Conservation (phyloP, 2,329 filamentous ascomycete genomes). For the Hypomyces rosellus region DNA sequence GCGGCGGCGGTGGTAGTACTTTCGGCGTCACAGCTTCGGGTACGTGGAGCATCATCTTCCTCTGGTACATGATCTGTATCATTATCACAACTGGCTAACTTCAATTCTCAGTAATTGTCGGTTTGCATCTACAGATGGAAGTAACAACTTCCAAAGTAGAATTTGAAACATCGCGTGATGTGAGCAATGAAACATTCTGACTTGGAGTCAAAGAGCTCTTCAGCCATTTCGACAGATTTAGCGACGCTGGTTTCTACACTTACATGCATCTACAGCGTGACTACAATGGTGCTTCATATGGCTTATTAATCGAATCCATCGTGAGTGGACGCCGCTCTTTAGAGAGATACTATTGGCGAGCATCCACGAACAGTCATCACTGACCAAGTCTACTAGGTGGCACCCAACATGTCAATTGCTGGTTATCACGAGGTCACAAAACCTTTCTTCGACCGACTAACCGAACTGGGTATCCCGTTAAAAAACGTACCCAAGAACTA, state of each 20-base stretch:
- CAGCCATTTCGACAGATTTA: background rate
- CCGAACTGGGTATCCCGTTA: background rate
- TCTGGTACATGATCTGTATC: too few relatives aligned
- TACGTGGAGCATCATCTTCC: background rate
- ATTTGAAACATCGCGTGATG: background rate
- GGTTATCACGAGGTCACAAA: too few relatives aligned
- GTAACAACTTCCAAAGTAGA: background rate
- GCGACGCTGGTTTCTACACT: background rate
- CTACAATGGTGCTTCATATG: background rate
- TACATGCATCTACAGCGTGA: background rate
- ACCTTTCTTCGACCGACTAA: too few relatives aligned
- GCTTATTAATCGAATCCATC: background rate
- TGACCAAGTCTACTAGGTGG: background rate
- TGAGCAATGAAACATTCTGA: background rate
- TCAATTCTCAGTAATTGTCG: background rate
- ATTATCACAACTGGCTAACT: too few relatives aligned
- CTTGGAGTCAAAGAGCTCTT: background rate
- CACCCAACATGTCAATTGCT: too few relatives aligned
- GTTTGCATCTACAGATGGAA: background rate
- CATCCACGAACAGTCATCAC: background rate
- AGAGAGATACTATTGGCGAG: too few relatives aligned
- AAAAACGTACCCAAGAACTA: background rate
- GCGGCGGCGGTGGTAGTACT: constrained; percentile 33
- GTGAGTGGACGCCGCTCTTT: background rate
- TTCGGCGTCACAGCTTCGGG: constrained; percentile 25